Percentiles rank a stretch among this genome's conserved stretches.
These are phyloP conservation scores for Pichia cabralensis DNA, from an alignment of 805 yeast species.

Conservation along the genomic window DNA sequence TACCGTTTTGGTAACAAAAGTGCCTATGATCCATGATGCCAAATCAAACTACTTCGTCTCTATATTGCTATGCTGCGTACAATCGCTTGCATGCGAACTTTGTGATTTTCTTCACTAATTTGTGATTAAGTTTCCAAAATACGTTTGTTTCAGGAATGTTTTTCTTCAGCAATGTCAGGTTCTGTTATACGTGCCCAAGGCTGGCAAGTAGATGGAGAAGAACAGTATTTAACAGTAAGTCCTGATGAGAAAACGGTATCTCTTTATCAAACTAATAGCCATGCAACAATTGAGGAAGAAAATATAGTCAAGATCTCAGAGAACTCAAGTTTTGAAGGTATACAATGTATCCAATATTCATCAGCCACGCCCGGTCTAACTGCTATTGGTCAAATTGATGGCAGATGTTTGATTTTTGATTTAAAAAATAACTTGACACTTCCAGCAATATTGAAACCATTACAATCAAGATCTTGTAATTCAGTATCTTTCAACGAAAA, in stretches of 20 bases:
- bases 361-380: conserved; percentile 43
- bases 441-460: conserved; percentile 40
- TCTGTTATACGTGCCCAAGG: conserved; percentile 45
- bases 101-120: too few species aligned
- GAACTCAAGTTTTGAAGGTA: conserved; percentile 54
- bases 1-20: too few species aligned
- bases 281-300: conserved; percentile 31
- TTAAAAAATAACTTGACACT: conserved; percentile 28
- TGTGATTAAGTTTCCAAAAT: too few species aligned
- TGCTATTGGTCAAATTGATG: conserved; percentile 69
- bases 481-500: conserved; percentile 56
- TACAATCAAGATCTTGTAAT: conserved; percentile 67
- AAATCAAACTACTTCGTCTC: too few species aligned
- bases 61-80: too few species aligned
- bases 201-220: conserved; percentile 49
- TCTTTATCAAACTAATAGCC: conserved; percentile 45
- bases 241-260: conserved; percentile 77
- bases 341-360: conserved; percentile 61
- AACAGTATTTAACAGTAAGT: conserved; percentile 55
- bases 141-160: too few species aligned
- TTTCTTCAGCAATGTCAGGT: too few species aligned
- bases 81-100: too few species aligned
- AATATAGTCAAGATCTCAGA: conserved; percentile 42
- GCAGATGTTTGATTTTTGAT: conserved; percentile 55
- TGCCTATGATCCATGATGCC: too few species aligned